These are phyloP conservation scores for Cordyceps militaris DNA, from an alignment of 2,329 filamentous ascomycete species.

Conservation along the genomic window DNA sequence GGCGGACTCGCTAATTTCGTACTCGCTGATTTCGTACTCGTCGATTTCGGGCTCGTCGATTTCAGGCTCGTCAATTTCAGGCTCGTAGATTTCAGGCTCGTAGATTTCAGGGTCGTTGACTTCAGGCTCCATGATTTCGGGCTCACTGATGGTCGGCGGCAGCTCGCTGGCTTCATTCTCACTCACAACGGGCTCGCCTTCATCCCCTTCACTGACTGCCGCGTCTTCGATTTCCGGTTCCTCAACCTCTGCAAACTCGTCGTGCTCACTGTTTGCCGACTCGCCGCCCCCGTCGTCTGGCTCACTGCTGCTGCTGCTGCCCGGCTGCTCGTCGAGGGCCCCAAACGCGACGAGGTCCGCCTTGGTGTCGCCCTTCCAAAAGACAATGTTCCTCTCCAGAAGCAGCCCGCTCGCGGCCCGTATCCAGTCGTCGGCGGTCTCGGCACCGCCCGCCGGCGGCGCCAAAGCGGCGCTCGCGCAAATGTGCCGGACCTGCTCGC, in stretches of 20 bases:
- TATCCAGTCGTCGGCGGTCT: neutral
- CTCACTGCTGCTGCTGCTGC: neutral
- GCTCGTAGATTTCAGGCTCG: neutral
- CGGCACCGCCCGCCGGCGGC: neutral
- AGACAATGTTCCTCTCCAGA: neutral
- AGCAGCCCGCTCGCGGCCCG: neutral
- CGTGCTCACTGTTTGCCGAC: too few species aligned
- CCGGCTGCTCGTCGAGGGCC: neutral
- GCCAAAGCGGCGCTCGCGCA: neutral
- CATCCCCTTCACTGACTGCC: too few species aligned
- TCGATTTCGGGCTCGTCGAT: neutral
- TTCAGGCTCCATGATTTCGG: neutral
- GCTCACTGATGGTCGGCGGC: neutral
- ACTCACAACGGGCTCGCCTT: neutral
- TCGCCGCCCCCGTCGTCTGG: neutral
- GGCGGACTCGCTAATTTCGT: neutral
- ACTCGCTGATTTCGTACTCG: neutral
- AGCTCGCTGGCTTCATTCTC: neutral
- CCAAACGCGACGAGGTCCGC: constrained; percentile 2
- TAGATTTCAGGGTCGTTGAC: neutral
- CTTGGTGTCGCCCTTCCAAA: constrained; percentile 5
- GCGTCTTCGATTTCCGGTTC: neutral
- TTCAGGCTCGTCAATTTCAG: neutral
- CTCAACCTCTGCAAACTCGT: neutral
- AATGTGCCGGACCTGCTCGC: neutral